Conservation (phyloP, 108 stramenopile species). For the Stephanodiscus minutulus region DNA sequence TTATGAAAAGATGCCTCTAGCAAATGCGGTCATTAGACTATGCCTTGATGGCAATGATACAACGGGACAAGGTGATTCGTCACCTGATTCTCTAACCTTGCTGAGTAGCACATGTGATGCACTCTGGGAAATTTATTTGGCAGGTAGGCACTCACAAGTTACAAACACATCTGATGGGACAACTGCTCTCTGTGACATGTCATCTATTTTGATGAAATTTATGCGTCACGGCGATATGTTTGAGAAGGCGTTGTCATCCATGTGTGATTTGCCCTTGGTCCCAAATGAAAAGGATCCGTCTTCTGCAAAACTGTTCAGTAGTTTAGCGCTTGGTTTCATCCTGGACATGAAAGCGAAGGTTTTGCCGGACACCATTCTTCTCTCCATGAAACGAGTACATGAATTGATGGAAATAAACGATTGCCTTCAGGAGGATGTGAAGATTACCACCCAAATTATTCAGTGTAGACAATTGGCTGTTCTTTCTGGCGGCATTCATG, state of each 20-base stretch:
- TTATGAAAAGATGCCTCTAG: slow-evolving; percentile 37
- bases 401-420: slow-evolving; percentile 29
- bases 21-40: slow-evolving; percentile 36
- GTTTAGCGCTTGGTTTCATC: slow-evolving; percentile 35
- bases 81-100: slow-evolving; percentile 5
- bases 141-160: slow-evolving; percentile 11
- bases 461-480: slow-evolving; percentile 28
- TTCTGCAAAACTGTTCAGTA: slow-evolving; percentile 29
- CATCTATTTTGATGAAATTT: slow-evolving; percentile 28
- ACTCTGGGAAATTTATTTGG: slow-evolving; percentile 43
- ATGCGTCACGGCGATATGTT: slow-evolving; percentile 25
- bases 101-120: slow-evolving; percentile 36
- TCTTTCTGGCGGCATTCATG: slow-evolving; percentile 15
- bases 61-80: neutral
- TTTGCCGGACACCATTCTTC: slow-evolving; percentile 4
- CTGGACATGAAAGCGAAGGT: slow-evolving; percentile 8
- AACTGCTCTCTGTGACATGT: slow-evolving; percentile 25
- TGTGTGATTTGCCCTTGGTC: slow-evolving; percentile 33
- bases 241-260: slow-evolving; percentile 31
- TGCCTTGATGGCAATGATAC: slow-evolving; percentile 27
- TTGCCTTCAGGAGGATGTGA: slow-evolving; percentile 3
- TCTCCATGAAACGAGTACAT: slow-evolving; percentile 24
- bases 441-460: slow-evolving; percentile 14
- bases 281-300: slow-evolving; percentile 6
- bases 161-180: neutral